Percentiles rank a stretch among this genome's conserved stretches.
Evolutionary conservation across 768 basidiomycete species (phyloP).

Genomic region (Coprinopsis strossmayeri): DNA sequence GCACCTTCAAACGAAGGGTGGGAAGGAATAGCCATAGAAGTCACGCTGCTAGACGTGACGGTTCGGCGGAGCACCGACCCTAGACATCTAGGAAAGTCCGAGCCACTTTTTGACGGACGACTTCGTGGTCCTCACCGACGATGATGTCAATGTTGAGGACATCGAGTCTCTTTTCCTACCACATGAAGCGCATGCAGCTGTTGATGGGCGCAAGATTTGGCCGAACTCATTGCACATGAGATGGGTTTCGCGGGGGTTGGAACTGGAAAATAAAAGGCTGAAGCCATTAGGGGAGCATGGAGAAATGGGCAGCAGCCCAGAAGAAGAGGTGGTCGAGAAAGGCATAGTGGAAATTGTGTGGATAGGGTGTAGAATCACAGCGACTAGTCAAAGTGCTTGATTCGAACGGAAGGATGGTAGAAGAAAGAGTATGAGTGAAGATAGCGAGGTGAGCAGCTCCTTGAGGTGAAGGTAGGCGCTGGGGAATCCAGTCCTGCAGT

Average conservation of each 20-base stretch:
- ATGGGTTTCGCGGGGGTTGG: constrained; percentile 12
- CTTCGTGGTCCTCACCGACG: constrained; percentile 5
- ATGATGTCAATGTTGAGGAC: not conserved
- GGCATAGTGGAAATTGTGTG: constrained; percentile 3
- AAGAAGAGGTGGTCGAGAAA: constrained; percentile 9
- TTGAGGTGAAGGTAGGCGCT: constrained; percentile 7
- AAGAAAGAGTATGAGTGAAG: not conserved
- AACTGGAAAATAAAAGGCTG: constrained; percentile 10
- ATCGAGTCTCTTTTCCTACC: constrained; percentile 2
- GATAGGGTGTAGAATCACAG: constrained; percentile 6
- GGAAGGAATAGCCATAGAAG: too few relatives aligned
- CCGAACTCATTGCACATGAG: constrained; percentile 12
- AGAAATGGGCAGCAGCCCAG: constrained; percentile 3
- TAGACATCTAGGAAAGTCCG: constrained; percentile 5
- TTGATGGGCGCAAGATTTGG: constrained; percentile 4
- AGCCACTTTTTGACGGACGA: constrained; percentile 12
- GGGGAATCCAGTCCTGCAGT: not conserved
- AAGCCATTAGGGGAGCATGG: constrained; percentile 8
- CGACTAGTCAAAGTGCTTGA: constrained; percentile 15
- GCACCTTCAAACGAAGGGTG: too few relatives aligned
- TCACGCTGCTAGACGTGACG: too few relatives aligned
- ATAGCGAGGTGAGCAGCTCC: constrained; percentile 11
- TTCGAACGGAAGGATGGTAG: not conserved
- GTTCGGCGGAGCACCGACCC: not conserved
- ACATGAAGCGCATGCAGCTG: not conserved